Conservation (phyloP, 805 yeast genomes). For the Metschnikowia lunata region DNA sequence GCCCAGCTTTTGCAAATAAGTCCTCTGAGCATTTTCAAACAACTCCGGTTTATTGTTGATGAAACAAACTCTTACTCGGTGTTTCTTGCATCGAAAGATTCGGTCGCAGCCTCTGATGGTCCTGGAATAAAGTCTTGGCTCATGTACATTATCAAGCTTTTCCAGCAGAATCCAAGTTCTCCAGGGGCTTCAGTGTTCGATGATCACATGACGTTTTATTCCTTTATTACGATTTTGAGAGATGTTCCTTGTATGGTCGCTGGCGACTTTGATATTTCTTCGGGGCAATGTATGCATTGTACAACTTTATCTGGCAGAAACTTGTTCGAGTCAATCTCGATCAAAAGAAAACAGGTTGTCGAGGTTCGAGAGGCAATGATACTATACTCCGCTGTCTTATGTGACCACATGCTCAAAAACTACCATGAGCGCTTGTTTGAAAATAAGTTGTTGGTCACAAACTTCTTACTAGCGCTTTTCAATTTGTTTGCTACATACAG, state of each 20-base stretch:
- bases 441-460: slow-evolving; percentile 30
- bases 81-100: slow-evolving; percentile 1
- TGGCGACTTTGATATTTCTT: slow-evolving; percentile 29
- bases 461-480: slow-evolving; percentile 45
- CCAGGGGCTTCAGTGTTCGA: slow-evolving; percentile 4
- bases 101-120: neutral
- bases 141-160: slow-evolving; percentile 13
- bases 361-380: slow-evolving; percentile 21
- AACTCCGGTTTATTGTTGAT: slow-evolving; percentile 9
- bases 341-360: slow-evolving; percentile 19
- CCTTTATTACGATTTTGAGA: slow-evolving; percentile 38
- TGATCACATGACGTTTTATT: slow-evolving; percentile 16
- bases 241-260: slow-evolving; percentile 40
- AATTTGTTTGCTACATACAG: slow-evolving; percentile 50
- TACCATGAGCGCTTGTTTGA: slow-evolving; percentile 8
- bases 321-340: slow-evolving; percentile 21
- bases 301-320: slow-evolving; percentile 26
- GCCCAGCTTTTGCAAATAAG: slow-evolving; percentile 1
- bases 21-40: slow-evolving; percentile 1
- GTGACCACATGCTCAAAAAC: slow-evolving; percentile 15
- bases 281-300: slow-evolving; percentile 36
- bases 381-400: slow-evolving; percentile 23
- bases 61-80: neutral
- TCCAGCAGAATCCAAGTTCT: neutral
- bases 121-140: slow-evolving; percentile 20